Percentiles rank a stretch among this genome's conserved stretches.
phyloP scores from a whole-genome alignment of 208 protist species.

The Herpetomonas samuelpessoai region DNA sequence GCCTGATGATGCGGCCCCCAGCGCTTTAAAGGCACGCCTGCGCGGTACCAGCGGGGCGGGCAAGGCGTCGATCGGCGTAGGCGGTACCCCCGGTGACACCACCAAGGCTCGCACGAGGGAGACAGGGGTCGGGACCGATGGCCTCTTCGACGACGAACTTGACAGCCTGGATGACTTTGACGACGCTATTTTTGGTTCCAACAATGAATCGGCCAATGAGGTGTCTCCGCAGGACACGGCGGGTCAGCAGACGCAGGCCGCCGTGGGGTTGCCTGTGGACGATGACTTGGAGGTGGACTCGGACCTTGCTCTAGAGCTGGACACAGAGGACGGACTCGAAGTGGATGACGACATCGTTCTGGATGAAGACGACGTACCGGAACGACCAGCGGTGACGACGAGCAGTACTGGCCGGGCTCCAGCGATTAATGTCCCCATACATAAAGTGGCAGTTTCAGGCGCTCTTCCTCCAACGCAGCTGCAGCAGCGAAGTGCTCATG shows the following conservation, averaged over 20 bases:
- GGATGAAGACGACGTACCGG: constrained; percentile 1
- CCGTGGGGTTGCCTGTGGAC: background rate
- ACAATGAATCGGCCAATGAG: constrained; percentile 8
- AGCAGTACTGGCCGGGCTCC: too few species aligned
- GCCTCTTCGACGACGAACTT: constrained; percentile 13
- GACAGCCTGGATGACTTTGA: constrained; percentile 9
- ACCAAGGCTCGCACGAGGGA: too few species aligned
- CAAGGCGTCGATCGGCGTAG: constrained; percentile 10
- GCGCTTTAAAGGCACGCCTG: background rate
- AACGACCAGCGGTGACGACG: background rate
- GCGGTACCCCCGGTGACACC: constrained; percentile 23
- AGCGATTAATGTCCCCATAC: background rate
- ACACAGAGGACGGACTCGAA: background rate
- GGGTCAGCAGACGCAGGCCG: background rate
- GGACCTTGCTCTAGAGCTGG: constrained; percentile 1
- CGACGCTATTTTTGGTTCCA: background rate
- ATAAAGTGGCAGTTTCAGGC: too few species aligned
- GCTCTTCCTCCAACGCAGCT: background rate
- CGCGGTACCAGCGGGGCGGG: constrained; percentile 3
- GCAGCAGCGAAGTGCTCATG: background rate
- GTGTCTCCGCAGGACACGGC: background rate
- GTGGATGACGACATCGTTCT: constrained; percentile 1
- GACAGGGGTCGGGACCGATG: constrained; percentile 23
- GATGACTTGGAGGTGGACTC: constrained; percentile 8
- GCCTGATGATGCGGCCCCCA: background rate